Base-by-base conservation (phyloP, 345 rosid genomes). In the Citrus reticulata region DNA sequence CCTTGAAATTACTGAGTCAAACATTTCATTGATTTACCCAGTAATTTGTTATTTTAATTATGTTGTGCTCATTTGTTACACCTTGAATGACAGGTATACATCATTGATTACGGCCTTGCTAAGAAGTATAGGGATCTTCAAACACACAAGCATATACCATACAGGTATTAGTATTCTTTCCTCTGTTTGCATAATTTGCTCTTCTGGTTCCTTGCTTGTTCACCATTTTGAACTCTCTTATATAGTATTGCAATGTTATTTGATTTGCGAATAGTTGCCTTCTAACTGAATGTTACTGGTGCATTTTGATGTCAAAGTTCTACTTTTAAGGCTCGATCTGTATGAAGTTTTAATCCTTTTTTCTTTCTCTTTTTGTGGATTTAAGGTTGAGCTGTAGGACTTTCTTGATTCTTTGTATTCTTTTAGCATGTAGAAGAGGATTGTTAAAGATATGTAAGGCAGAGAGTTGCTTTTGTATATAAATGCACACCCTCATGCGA, bases 101-200 rank as follows among this genome's bases (percentile, higher is more conserved):
- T 87, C 46, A 95, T 95, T 83, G 97, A 91, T 84, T 93, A 86
- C 81, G 97, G 98, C 42, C 97, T 93, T 78, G 98, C 95, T 64
- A 93, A 91, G 89, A 95, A 91, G 82, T 93, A 89, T 82, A 89
- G 95, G 78, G 97, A 90, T 83, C 92, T 89, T 83, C 96, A 93
- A 80, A 94, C 96, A 40, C 96, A 93, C 74, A 91, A 91, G 83
- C 98, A 94, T 84, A 95, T 95, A 78, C 95, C 95, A 68, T 94
- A 91, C 86, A 88, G 91, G 91, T 86, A 86, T n/a, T 17, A 39
- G 63, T 49, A 32, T 76, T 57, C 54, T 51, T 30, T 78, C 22
- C 37, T 60, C 20, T 4, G 13, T 62, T 34, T 62, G 20, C 11
- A 37, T 66, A 68, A 67, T 73, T 51, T 17, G 62, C 57, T 49